A percentile compares a stretch with the other conserved stretches of the same genome.
Conservation (phyloP, 1,139 yeast genomes). For the Suzukiozyma palmioleophila region DNA sequence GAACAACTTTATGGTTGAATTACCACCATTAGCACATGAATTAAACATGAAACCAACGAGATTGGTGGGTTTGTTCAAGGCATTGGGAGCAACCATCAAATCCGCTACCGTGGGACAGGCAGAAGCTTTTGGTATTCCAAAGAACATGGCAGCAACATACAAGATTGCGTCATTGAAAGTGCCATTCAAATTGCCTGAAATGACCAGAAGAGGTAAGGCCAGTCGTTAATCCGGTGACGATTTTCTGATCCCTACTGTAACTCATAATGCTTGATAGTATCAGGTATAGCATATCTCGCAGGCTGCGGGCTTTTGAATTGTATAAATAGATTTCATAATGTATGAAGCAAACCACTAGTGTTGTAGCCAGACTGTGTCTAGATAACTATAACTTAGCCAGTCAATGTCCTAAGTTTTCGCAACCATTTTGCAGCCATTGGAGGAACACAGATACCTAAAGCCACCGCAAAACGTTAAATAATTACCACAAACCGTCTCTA, state of each 20-base stretch:
- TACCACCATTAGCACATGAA: conserved; percentile 82
- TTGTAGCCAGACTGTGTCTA: no score
- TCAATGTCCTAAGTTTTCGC: neutral
- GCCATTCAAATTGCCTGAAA: conserved; percentile 86
- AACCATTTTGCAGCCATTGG: neutral
- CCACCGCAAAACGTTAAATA: no score
- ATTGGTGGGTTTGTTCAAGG: conserved; percentile 63
- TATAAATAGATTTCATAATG: conserved; percentile 1
- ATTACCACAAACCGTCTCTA: no score
- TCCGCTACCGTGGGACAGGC: conserved; percentile 77
- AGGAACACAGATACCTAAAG: no score
- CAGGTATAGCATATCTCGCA: conserved; percentile 1
- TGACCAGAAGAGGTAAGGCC: conserved; percentile 53
- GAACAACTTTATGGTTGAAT: conserved; percentile 69
- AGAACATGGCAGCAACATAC: conserved; percentile 57
- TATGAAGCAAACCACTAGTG: neutral
- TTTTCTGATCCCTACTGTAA: neutral
- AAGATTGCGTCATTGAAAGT: conserved; percentile 82
- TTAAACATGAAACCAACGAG: conserved; percentile 77
- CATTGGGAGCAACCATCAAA: conserved; percentile 79
- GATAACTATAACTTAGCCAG: no score
- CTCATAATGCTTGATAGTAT: neutral
- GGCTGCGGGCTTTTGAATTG: neutral
- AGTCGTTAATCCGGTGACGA: conserved; percentile 4
- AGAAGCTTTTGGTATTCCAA: conserved; percentile 76